phyloP scores from a whole-genome alignment of 371 early-diverging fungal species.

The Apophysomyces ossiformis region DNA sequence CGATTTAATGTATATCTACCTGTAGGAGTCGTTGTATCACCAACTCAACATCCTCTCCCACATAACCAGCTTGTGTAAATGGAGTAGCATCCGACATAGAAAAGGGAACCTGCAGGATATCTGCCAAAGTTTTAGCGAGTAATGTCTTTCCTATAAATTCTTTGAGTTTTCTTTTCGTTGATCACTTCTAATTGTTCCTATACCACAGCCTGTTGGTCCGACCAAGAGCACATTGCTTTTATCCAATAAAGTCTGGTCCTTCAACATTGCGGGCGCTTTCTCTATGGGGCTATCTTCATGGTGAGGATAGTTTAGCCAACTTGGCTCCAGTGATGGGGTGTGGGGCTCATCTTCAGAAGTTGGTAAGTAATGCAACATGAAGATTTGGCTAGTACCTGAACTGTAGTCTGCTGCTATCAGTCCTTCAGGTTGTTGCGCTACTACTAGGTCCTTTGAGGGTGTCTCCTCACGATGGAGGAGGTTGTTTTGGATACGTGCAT shows the following conservation, averaged over 20 bases:
- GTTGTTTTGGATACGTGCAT: constrained; percentile 72
- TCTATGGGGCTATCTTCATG: background rate
- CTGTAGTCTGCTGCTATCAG: background rate
- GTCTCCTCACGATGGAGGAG: constrained; percentile 17
- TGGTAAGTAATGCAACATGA: background rate
- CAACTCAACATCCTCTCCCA: constrained; percentile 92
- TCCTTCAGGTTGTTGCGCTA: background rate
- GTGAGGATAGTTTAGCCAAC: constrained; percentile 3
- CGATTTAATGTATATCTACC: constrained; percentile 31
- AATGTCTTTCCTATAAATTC: constrained; percentile 72
- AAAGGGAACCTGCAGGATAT: constrained; percentile 88
- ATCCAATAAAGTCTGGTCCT: constrained; percentile 64
- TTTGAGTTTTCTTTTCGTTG: background rate
- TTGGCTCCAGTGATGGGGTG: background rate
- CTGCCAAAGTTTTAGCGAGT: constrained; percentile 83
- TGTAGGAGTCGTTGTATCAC: constrained; percentile 87
- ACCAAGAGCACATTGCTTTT: constrained; percentile 89
- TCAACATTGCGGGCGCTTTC: background rate
- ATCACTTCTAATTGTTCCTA: background rate
- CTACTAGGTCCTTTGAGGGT: background rate
- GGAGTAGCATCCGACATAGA: constrained; percentile 94
- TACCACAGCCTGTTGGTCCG: constrained; percentile 88
- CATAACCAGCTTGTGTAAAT: constrained; percentile 93
- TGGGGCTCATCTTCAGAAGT: background rate
- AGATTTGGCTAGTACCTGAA: background rate